Evolutionary conservation across 179 eudicot species (phyloP), one percentile per base, ranked within the genome.

Genomic region (Nepenthes alata): DNA sequence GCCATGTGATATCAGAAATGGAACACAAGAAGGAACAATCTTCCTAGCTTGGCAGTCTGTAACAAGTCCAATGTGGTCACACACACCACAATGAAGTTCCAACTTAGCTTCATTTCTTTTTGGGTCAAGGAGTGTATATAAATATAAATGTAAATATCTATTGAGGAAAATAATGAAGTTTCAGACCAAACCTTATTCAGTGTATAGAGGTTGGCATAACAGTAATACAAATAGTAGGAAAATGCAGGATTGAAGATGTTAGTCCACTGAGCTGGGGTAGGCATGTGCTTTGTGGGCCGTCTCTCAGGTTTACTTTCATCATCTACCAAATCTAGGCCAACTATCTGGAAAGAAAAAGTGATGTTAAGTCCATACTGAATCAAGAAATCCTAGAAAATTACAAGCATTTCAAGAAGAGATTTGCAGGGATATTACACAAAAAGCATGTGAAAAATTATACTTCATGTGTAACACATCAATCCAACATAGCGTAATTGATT

Each of bases 241-340:
- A 65, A 94, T 7, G 99, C 99, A 61, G 99, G 99, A 72, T 94
- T 94, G 72, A 94, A 94, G 68, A 90, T 82, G 70, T 87, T 94
- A 55, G 87, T 90, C 99, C 99, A 94, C 67, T 90, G 91, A 55
- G 84, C 84, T 34, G 99, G 99, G 7, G 99, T 90, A 45, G 95
- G 99, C 99, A 94, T 94, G 75, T 94, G 99, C 67, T 94, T 94
- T 60, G 97, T 94, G 12, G 99, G 99, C 57, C 97, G 90, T 72
- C 99, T 85, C 69, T 94, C 99, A 49, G 97, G 99, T 75, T 90
- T 94, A 74, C 94, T 94, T 75, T 94, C 99, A 68, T 94, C 99
- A 70, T 94, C 99, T 76, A 94, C 99, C 78, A 94, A 74, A 82
- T 94, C 99, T 36, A 94, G 80, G 56, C 99, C 99, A 67, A 94